Base-by-base conservation (phyloP, 805 yeast species). In the Blastobotrys mokoenaii region DNA sequence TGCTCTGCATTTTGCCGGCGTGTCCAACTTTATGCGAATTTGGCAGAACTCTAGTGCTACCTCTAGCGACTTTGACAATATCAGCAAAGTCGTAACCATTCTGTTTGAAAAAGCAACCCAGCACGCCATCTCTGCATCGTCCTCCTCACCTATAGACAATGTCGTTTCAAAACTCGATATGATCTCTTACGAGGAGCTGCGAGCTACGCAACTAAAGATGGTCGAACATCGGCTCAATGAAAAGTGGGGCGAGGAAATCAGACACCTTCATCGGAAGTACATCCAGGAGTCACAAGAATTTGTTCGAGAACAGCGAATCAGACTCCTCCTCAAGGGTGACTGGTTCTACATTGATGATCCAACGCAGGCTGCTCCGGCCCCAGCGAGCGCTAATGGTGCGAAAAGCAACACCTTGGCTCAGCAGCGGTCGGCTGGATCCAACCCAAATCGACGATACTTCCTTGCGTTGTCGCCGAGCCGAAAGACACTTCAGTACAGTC, bases 261-360 rank as follows among this genome's bases (percentile, higher is more conserved):
- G 52, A 1, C 69, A 66, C 25, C 81, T 85, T 56, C 73, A 77
- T 55, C 60, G 62, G 2, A 61, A 71, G 27, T 66, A 83, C 46
- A 59, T 71, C 9, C 58, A 63, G 11, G 87, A 86, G 58, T 84
- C 82, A 0, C 66, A 72, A 46, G 81, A 79, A 33, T 84, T 83
- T 59, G 87, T 85, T 12, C 74, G 76, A 46, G 88, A 83, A 59
- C 93, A 84, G 64, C 71, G 90, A 54, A 77, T 82, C 39, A 63
- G 83, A 46, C 80, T 79, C 57, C 64, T 86, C 41, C 77, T 86
- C 22, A 79, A 74, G 55, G 95, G 95, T 1, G 74, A 84, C 1
- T 86, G 95, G 95, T 89, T 83, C 11, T 82, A 70, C 57, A 72
- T 80, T 1, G 82, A 79, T 32, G 66, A 72, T 43, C 87, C 83